phyloP scores from a whole-genome alignment of 495 filamentous ascomycete species.

The Bacidia gigantensis region DNA sequence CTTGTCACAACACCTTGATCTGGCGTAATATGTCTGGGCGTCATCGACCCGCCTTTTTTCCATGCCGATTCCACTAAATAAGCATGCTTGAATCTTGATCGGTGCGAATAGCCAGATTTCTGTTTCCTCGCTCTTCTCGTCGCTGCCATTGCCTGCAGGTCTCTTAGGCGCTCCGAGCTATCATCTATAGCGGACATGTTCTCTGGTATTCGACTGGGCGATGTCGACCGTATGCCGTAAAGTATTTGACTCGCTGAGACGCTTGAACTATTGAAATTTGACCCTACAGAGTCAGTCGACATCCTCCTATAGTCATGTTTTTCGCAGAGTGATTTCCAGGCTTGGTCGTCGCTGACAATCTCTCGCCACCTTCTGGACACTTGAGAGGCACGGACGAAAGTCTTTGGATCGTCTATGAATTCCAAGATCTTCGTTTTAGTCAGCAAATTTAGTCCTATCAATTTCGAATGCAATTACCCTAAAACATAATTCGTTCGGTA shows the following conservation, averaged over 20 bases:
- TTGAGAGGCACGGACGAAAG: slow-evolving; percentile 80
- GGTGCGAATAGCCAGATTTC: slow-evolving; percentile 52
- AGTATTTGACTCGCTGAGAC: slow-evolving; percentile 13
- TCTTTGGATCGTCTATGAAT: slow-evolving; percentile 88
- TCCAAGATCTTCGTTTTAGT: slow-evolving; percentile 56
- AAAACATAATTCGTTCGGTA: slow-evolving; percentile 86
- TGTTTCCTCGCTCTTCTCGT: slow-evolving; percentile 12
- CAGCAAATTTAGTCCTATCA: slow-evolving; percentile 4
- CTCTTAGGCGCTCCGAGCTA: slow-evolving; percentile 14
- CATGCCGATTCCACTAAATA: slow-evolving; percentile 96
- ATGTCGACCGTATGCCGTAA: slow-evolving; percentile 15
- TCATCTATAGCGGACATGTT: slow-evolving; percentile 18
- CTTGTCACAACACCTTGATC: slow-evolving; percentile 96
- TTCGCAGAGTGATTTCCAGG: slow-evolving; percentile 92
- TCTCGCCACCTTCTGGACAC: slow-evolving; percentile 90
- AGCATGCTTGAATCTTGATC: slow-evolving; percentile 91
- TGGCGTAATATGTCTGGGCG: slow-evolving; percentile 73
- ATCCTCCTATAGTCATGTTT: slow-evolving; percentile 74
- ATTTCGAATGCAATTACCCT: slow-evolving; percentile 37
- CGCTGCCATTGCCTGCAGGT: slow-evolving; percentile 9
- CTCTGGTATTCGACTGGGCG: slow-evolving; percentile 11
- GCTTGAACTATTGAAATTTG: slow-evolving; percentile 11
- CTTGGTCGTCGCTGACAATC: slow-evolving; percentile 85
- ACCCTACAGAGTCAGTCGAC: slow-evolving; percentile 29
- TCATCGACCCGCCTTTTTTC: slow-evolving; percentile 72